A percentile compares a stretch with the other conserved stretches of the same genome.
These are phyloP conservation scores for Xylaria sp. DNA, from an alignment of 2,329 filamentous ascomycete genomes.

Conservation along the genomic window DNA sequence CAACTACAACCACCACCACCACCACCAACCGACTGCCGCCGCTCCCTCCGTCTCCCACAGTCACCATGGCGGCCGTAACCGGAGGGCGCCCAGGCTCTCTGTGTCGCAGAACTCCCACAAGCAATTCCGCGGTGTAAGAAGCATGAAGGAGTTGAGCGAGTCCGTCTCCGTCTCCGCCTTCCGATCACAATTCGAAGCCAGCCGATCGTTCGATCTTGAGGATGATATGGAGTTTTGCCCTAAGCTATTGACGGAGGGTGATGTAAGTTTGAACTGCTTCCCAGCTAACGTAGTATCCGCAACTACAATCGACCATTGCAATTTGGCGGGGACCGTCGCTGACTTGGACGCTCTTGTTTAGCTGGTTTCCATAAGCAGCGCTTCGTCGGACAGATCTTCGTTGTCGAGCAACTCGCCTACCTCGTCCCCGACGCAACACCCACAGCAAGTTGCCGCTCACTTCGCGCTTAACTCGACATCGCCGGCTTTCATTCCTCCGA, in stretches of 20 bases:
- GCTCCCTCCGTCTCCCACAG: slow-evolving; percentile 66
- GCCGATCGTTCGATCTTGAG: slow-evolving; percentile 91
- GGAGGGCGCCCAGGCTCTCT: slow-evolving; percentile 78
- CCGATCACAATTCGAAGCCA: slow-evolving; percentile 86
- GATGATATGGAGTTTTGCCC: slow-evolving; percentile 97
- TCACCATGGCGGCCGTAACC: slow-evolving; percentile 82
- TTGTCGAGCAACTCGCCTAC: slow-evolving; percentile 93
- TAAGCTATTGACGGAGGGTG: slow-evolving; percentile 85
- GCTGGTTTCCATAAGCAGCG: slow-evolving; percentile 89
- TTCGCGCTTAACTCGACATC: slow-evolving; percentile 74
- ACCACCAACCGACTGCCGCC: slow-evolving; percentile 60
- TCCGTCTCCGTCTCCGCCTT: slow-evolving; percentile 76
- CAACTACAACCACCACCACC: slow-evolving; percentile 61
- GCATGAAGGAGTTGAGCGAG: slow-evolving; percentile 84
- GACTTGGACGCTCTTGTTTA: slow-evolving; percentile 47
- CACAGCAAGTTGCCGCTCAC: slow-evolving; percentile 74
- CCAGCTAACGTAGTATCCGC: neutral
- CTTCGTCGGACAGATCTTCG: slow-evolving; percentile 89
- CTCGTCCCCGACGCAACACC: slow-evolving; percentile 87
- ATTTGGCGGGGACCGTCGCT: neutral
- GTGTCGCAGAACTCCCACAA: slow-evolving; percentile 82
- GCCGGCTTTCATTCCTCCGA: slow-evolving; percentile 66
- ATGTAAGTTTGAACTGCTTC: slow-evolving; percentile 63
- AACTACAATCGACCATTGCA: too few species aligned
- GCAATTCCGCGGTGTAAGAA: slow-evolving; percentile 82